These are phyloP conservation scores for Dendrobium officinale DNA, from an alignment of 106 monocot species.

Conservation along the genomic window DNA sequence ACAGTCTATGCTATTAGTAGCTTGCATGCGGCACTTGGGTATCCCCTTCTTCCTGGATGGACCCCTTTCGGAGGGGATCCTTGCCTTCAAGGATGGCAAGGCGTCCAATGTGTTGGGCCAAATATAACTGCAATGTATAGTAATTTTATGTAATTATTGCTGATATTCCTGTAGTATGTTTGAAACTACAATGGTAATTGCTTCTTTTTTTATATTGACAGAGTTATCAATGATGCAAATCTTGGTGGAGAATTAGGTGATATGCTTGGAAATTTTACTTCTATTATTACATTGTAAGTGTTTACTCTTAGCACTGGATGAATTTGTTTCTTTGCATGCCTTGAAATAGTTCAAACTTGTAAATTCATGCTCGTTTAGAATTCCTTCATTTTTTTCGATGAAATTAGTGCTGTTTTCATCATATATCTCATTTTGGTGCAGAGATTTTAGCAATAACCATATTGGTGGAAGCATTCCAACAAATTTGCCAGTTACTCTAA, in stretches of 20 bases:
- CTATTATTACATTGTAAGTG: constrained; percentile 67
- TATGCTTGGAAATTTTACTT: constrained; percentile 49
- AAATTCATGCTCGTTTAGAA: neutral
- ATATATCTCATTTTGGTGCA: neutral
- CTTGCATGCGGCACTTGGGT: constrained; percentile 57
- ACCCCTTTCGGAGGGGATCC: constrained; percentile 75
- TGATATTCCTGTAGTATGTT: neutral
- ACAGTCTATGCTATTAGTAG: constrained; percentile 76
- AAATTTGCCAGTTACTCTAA: constrained; percentile 60
- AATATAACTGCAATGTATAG: constrained; percentile 77
- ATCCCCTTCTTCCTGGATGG: constrained; percentile 90
- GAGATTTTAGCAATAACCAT: constrained; percentile 84
- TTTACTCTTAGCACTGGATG: neutral
- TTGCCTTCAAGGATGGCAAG: constrained; percentile 79
- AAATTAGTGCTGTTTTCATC: neutral
- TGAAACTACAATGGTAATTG: constrained; percentile 1
- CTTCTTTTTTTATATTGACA: constrained; percentile 17
- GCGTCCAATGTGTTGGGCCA: constrained; percentile 68
- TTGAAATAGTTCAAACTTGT: neutral
- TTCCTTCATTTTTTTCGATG: neutral
- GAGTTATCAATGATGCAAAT: constrained; percentile 76
- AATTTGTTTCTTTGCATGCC: neutral
- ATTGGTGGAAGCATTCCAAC: constrained; percentile 85
- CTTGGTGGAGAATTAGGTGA: constrained; percentile 71
- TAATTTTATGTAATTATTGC: neutral